phyloP scores from a whole-genome alignment of 2,329 filamentous ascomycete genomes.

The Curvularia hawaiiensis region DNA sequence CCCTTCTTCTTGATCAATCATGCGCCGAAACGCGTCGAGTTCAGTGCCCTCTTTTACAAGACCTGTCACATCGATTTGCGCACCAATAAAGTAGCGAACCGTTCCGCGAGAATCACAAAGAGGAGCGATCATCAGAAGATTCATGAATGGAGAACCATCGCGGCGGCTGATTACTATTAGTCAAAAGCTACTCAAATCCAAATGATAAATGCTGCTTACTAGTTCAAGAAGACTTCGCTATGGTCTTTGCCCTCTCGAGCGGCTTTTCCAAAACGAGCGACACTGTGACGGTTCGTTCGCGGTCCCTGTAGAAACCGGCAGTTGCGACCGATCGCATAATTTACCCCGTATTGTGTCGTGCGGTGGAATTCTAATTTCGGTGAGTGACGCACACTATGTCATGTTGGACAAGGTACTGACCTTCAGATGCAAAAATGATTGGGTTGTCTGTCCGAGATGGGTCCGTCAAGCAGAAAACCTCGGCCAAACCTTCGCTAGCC shows the following conservation, averaged over 20 bases:
- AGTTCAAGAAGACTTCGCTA: slow-evolving; percentile 77
- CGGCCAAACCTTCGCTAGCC: slow-evolving; percentile 74
- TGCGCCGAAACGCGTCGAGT: slow-evolving; percentile 63
- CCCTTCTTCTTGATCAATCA: slow-evolving; percentile 49
- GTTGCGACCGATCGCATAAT: slow-evolving; percentile 75
- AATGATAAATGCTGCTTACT: slow-evolving; percentile 53
- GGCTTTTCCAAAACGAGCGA: slow-evolving; percentile 66
- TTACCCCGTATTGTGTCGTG: slow-evolving; percentile 76
- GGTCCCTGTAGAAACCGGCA: slow-evolving; percentile 81
- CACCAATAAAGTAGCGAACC: slow-evolving; percentile 73
- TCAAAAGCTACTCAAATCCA: not conserved
- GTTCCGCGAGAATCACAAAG: slow-evolving; percentile 70
- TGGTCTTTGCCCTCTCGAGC: slow-evolving; percentile 69
- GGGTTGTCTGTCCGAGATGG: slow-evolving; percentile 75
- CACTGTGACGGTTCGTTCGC: slow-evolving; percentile 67
- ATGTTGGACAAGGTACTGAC: slow-evolving; percentile 46
- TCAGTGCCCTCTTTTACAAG: slow-evolving; percentile 70
- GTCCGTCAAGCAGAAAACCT: slow-evolving; percentile 79
- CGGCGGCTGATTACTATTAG: slow-evolving; percentile 57
- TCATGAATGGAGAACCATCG: slow-evolving; percentile 80
- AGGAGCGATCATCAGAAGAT: slow-evolving; percentile 75
- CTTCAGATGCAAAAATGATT: slow-evolving; percentile 77
- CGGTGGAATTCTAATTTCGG: slow-evolving; percentile 67
- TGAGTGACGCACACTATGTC: slow-evolving; percentile 11
- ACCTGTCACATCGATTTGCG: slow-evolving; percentile 73